These are phyloP conservation scores for Vaucheria bursata DNA, from an alignment of 352 stramenopile genomes.

Conservation along the genomic window DNA sequence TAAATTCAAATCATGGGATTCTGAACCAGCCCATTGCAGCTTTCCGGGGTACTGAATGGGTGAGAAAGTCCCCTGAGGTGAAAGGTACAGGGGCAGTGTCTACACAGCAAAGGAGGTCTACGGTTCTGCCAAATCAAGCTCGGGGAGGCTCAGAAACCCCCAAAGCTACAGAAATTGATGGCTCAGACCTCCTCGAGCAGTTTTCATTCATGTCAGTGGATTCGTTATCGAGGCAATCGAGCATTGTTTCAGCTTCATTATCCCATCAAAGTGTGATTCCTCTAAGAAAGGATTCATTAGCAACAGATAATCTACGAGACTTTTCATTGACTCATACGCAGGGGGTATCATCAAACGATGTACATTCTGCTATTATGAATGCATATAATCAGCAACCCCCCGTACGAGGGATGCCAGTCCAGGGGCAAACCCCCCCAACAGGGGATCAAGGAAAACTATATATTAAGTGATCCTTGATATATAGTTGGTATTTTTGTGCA, in stretches of 20 bases:
- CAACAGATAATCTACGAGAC: not conserved
- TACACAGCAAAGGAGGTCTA: no score
- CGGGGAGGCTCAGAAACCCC: no score
- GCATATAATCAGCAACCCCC: slow-evolving; percentile 1
- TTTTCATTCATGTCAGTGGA: not conserved
- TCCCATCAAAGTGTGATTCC: not conserved
- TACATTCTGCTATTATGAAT: slow-evolving; percentile 15
- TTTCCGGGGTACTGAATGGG: not conserved
- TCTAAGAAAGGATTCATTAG: not conserved
- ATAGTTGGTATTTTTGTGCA: no score
- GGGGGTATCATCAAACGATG: not conserved
- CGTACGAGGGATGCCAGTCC: not conserved
- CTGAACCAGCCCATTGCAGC: not conserved
- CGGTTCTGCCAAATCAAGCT: no score
- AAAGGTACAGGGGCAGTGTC: no score
- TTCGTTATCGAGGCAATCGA: not conserved
- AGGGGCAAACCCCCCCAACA: no score
- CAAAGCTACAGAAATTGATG: no score
- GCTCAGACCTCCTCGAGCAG: not conserved
- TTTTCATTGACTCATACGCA: not conserved
- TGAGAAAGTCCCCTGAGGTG: no score
- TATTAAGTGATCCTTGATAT: no score
- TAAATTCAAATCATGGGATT: not conserved
- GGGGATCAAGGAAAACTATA: no score
- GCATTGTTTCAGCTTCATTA: not conserved